Base-by-base conservation (phyloP, 768 basidiomycete genomes). In the Hypsizygus marmoreus region DNA sequence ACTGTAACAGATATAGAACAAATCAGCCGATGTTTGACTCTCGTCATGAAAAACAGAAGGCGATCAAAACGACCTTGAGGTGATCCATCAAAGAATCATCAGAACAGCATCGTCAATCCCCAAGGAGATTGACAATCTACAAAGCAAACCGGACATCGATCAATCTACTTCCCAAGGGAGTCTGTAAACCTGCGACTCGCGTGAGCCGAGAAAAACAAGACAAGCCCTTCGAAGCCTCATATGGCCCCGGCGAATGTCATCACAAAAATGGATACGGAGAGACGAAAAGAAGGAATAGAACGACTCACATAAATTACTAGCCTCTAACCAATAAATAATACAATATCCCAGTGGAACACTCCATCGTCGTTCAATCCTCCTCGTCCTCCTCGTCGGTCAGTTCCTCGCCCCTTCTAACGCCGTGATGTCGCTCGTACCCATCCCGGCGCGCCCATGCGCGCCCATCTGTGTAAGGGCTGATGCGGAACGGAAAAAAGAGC, bases 241-340 rank as follows among this genome's bases (percentile, higher is more conserved):
- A 83, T 90, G 88, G 88, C 88, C 88, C 87, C 88, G 88, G 87
- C 82, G 73, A 56, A 53, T 81, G 49, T 84, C 86, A 84, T 88
- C 86, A 69, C 59, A 49, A 24, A 32, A 29, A 2, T 28, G 4
- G 20, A 12, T 3, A 32, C 33, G 29, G 45, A 34, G 8, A 25
- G 23, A 23, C 31, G 14, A 38, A 40, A 45, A 40, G 36, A 28
- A 14, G 24, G 31, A 40, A 25, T 26, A 37, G 39, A 38, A 20
- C 12, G 13, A 31, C 42, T 31, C 23, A 39, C 41, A 11, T 30
- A 22, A 20, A 26, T 37, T 28, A 13, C 35, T 20, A 25, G 14
- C n/a, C 17, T 28, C 14, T 10, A 43, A 14, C 26, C 17, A 38
- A 43, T 29, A 25, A 23, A 49, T 38, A 29, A 45, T 17, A 41